A percentile compares a stretch with the other conserved stretches of the same genome.
These are phyloP conservation scores for Kwoniella mangroviensis DNA, from an alignment of 768 basidiomycete genomes.

Conservation along the genomic window DNA sequence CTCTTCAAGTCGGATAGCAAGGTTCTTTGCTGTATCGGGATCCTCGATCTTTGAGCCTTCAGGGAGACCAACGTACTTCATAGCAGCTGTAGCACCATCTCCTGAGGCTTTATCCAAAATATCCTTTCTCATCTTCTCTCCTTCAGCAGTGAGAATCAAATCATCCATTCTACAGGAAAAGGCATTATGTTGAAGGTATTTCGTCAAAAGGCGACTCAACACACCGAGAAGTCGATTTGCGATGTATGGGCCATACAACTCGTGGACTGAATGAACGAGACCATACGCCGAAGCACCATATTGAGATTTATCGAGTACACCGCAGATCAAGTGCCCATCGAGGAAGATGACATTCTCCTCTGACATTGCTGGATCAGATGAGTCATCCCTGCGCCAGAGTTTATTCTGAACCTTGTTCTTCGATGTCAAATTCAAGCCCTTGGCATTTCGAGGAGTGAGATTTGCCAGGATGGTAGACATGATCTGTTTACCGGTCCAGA, in stretches of 20 bases:
- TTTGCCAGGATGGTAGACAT: conserved; percentile 93
- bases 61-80: conserved; percentile 68
- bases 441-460: conserved; percentile 76
- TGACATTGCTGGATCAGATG: conserved; percentile 66
- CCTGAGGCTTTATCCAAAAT: conserved; percentile 71
- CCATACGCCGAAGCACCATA: conserved; percentile 96
- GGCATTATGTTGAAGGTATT: conserved; percentile 92
- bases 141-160: conserved; percentile 81
- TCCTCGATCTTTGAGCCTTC: conserved; percentile 60
- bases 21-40: conserved; percentile 55
- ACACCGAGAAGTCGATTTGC: conserved; percentile 92
- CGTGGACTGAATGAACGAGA: conserved; percentile 94
- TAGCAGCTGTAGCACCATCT: conserved; percentile 83
- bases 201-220: conserved; percentile 91
- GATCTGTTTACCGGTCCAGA: conserved; percentile 99
- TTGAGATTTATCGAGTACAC: conserved; percentile 94
- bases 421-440: conserved; percentile 81
- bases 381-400: conserved; percentile 66
- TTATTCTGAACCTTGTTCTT: conserved; percentile 87
- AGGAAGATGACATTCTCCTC: conserved; percentile 86
- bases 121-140: conserved; percentile 70
- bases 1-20: conserved; percentile 73
- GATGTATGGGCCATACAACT: conserved; percentile 85
- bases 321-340: conserved; percentile 90
- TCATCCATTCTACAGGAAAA: conserved; percentile 99